Conservation (phyloP, 1,284 basidiomycete genomes). For the Fomitopsis pinicola region DNA sequence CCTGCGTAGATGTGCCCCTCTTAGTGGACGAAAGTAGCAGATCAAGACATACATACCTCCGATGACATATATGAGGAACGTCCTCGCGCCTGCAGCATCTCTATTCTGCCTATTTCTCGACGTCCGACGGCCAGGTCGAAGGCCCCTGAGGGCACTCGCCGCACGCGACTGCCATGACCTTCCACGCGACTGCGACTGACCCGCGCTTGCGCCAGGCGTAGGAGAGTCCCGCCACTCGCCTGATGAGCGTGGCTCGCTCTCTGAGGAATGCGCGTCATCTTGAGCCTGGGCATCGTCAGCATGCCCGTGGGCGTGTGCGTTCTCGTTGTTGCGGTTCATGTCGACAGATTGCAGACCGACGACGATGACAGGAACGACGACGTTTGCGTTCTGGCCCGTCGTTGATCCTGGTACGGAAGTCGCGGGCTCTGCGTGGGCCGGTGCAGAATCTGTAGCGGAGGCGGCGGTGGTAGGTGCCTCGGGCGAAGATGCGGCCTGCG, state of each 20-base stretch:
- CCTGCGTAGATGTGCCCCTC: slow-evolving; percentile 35
- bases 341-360: slow-evolving; percentile 75
- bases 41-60: slow-evolving; percentile 44
- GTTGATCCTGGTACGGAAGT: slow-evolving; percentile 3
- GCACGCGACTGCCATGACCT: slow-evolving; percentile 32
- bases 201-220: slow-evolving; percentile 3
- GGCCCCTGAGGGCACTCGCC: slow-evolving; percentile 52
- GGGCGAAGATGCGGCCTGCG: slow-evolving; percentile 9
- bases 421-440: not conserved
- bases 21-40: not conserved
- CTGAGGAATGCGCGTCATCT: slow-evolving; percentile 8
- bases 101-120: slow-evolving; percentile 20
- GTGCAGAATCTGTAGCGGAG: slow-evolving; percentile 5
- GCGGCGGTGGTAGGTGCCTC: slow-evolving; percentile 8
- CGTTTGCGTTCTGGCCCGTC: slow-evolving; percentile 26
- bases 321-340: slow-evolving; percentile 32
- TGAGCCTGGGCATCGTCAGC: slow-evolving; percentile 3
- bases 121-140: slow-evolving; percentile 41
- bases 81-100: slow-evolving; percentile 51
- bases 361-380: slow-evolving; percentile 75
- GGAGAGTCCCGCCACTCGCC: slow-evolving; percentile 3
- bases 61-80: slow-evolving; percentile 80
- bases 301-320: slow-evolving; percentile 6
- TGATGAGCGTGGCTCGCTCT: not conserved
- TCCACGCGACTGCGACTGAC: slow-evolving; percentile 18